Evolutionary conservation across 306 rosid species (phyloP).

Genomic region (Trifolium repens): DNA sequence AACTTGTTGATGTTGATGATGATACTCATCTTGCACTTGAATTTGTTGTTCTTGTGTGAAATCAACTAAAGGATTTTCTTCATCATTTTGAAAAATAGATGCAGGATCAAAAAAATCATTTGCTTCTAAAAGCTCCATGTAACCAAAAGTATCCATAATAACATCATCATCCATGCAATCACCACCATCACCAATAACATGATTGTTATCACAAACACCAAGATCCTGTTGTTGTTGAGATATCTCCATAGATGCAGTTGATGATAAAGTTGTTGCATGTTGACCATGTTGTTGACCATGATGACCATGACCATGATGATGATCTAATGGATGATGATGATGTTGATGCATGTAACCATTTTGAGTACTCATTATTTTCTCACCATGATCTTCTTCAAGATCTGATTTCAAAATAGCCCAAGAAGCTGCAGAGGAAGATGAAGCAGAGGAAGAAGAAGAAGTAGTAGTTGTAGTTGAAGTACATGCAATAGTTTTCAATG

Average conservation of each 20-base stretch:
- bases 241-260: slow-evolving; percentile 75
- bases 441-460: slow-evolving; percentile 55
- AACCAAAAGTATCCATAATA: slow-evolving; percentile 88
- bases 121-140: slow-evolving; percentile 72
- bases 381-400: slow-evolving; percentile 49
- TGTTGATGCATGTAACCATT: slow-evolving; percentile 23
- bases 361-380: neutral
- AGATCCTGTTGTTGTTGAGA: slow-evolving; percentile 37
- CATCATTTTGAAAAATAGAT: slow-evolving; percentile 56
- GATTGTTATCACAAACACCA: neutral
- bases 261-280: slow-evolving; percentile 47
- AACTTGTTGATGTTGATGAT: slow-evolving; percentile 19
- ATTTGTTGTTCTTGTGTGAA: slow-evolving; percentile 45
- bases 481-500: slow-evolving; percentile 52
- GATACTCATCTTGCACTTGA: slow-evolving; percentile 1
- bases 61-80: slow-evolving; percentile 52
- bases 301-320: neutral
- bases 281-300: slow-evolving; percentile 18
- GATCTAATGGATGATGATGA: neutral
- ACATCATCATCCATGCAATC: slow-evolving; percentile 70
- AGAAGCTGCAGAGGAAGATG: slow-evolving; percentile 73
- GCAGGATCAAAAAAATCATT: slow-evolving; percentile 70
- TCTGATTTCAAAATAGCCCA: slow-evolving; percentile 76
- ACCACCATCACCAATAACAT: slow-evolving; percentile 38
- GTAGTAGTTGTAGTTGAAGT: slow-evolving; percentile 41